These are phyloP conservation scores for Pleurostoma richardsiae DNA, from an alignment of 2,329 filamentous ascomycete genomes.

Conservation along the genomic window DNA sequence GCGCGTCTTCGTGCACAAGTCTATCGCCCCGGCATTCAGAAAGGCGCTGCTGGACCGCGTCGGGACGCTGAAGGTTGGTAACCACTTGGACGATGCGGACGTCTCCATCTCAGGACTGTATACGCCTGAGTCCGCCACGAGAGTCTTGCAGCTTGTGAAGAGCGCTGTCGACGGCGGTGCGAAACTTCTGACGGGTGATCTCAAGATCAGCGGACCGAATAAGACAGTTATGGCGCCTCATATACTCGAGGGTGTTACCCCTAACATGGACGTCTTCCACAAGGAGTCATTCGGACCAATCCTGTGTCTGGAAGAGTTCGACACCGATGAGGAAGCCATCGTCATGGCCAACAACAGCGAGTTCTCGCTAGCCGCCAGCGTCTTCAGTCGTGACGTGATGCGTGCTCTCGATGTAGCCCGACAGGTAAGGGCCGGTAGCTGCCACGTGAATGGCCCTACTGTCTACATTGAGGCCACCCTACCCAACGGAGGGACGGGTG, in stretches of 20 bases:
- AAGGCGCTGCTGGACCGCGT: constrained; percentile 20
- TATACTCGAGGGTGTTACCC: constrained; percentile 54
- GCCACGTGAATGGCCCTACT: constrained; percentile 37
- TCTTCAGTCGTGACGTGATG: constrained; percentile 60
- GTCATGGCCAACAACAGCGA: constrained; percentile 64
- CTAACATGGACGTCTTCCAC: constrained; percentile 61
- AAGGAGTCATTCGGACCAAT: constrained; percentile 64
- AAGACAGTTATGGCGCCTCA: constrained; percentile 50
- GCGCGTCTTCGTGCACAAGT: constrained; percentile 57
- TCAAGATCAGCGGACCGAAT: constrained; percentile 20
- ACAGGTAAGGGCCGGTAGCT: constrained; percentile 49
- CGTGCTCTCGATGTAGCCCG: constrained; percentile 45
- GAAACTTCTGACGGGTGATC: constrained; percentile 47
- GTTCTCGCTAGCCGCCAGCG: constrained; percentile 59
- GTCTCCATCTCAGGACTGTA: constrained; percentile 20
- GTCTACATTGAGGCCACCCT: constrained; percentile 36
- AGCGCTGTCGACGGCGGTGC: constrained; percentile 55
- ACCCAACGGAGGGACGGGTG: constrained; percentile 34
- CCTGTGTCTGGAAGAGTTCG: constrained; percentile 54
- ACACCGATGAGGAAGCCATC: constrained; percentile 58
- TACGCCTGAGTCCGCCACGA: constrained; percentile 12
- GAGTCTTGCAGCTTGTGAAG: constrained; percentile 32
- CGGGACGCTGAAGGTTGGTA: constrained; percentile 16
- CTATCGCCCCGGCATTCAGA: constrained; percentile 47
- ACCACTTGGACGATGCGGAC: constrained; percentile 14